Conservation (phyloP, 2,329 filamentous ascomycete species). For the Sclerotinia spermophila region DNA sequence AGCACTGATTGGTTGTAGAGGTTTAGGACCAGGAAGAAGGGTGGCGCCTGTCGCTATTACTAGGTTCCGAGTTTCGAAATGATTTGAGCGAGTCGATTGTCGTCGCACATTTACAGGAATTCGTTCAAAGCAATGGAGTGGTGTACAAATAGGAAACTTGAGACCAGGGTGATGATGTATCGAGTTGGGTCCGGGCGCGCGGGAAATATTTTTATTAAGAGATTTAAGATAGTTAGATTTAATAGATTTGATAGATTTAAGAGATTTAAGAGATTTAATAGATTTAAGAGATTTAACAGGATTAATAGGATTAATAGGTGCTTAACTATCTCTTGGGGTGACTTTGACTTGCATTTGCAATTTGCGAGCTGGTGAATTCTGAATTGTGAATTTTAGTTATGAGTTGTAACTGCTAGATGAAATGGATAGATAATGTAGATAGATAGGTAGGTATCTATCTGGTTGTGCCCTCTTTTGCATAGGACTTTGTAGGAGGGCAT, state of each 20-base stretch:
- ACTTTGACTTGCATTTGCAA: too few relatives aligned
- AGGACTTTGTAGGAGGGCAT: background rate
- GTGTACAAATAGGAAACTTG: slow-evolving; percentile 15
- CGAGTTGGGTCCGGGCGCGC: slow-evolving; percentile 16
- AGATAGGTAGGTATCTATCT: background rate
- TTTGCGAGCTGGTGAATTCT: background rate
- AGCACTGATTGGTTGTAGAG: slow-evolving; percentile 24
- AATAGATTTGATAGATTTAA: too few relatives aligned
- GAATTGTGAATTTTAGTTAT: background rate
- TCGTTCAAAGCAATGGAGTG: slow-evolving; percentile 27
- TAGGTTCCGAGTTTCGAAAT: slow-evolving; percentile 33
- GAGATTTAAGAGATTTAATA: too few relatives aligned
- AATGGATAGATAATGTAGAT: background rate
- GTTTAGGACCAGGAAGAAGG: slow-evolving; percentile 19
- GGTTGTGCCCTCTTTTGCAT: too few relatives aligned
- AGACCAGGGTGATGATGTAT: slow-evolving; percentile 15
- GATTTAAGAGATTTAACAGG: too few relatives aligned
- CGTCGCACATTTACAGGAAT: slow-evolving; percentile 33
- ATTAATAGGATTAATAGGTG: too few relatives aligned
- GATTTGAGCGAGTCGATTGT: slow-evolving; percentile 30
- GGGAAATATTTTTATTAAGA: slow-evolving; percentile 4
- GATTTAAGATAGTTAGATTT: background rate
- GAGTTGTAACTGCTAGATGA: background rate
- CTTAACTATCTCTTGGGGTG: too few relatives aligned
- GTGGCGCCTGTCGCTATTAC: slow-evolving; percentile 25